phyloP scores from a whole-genome alignment of 176 grass and related monocot genomes.

The Paspalum notatum region DNA sequence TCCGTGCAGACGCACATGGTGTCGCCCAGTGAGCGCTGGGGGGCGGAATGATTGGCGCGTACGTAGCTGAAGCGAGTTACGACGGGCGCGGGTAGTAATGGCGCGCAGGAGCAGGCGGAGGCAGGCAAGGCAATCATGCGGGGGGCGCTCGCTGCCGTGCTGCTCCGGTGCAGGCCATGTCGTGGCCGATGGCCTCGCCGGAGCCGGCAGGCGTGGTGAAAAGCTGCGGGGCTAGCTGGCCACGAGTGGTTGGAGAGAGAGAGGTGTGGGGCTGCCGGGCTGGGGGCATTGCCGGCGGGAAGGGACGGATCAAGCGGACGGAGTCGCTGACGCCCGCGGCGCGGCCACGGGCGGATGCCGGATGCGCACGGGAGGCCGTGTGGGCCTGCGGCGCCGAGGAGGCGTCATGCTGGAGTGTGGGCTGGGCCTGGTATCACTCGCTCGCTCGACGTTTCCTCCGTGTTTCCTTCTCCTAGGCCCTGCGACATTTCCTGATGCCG shows the following conservation, averaged over 20 bases:
- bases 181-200: neutral
- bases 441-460: too few species aligned
- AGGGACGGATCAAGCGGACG: too few species aligned
- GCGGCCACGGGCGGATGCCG: too few species aligned
- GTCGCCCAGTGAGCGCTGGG: neutral
- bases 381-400: too few species aligned
- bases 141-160: neutral
- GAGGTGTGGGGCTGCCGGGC: too few species aligned
- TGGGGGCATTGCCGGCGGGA: too few species aligned
- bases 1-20: slow-evolving; percentile 24
- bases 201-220: neutral
- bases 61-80: slow-evolving; percentile 2
- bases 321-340: too few species aligned
- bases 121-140: neutral
- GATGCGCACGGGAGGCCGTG: too few species aligned
- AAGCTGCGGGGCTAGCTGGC: neutral
- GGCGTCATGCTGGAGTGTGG: too few species aligned
- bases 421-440: too few species aligned
- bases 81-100: neutral
- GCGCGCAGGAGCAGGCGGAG: neutral
- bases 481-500: too few species aligned
- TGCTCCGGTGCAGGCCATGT: neutral
- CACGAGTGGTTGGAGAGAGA: neutral
- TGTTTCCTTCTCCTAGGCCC: too few species aligned
- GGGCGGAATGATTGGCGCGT: neutral